phyloP scores from a whole-genome alignment of 345 rosid genomes.

The Excoecaria cochinchinensis region DNA sequence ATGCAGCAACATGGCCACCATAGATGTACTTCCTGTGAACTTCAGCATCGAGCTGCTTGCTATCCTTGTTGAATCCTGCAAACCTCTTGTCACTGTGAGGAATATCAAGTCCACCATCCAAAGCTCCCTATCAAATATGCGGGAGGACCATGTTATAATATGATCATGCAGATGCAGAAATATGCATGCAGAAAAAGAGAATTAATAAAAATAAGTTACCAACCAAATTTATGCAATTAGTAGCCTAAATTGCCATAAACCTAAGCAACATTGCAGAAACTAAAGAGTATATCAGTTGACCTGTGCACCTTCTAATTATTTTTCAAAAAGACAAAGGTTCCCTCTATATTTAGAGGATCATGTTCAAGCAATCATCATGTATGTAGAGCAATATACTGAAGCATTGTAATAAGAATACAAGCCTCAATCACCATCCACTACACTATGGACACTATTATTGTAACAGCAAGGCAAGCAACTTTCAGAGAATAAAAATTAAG shows the following conservation, averaged over 20 bases:
- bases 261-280: not conserved
- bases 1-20: slow-evolving; percentile 79
- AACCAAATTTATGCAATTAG: not conserved
- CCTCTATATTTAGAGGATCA: not conserved
- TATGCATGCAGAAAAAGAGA: not conserved
- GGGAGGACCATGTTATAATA: not conserved
- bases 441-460: not conserved
- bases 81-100: slow-evolving; percentile 84
- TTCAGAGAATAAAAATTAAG: not conserved
- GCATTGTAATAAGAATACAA: not conserved
- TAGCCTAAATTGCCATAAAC: too few species aligned
- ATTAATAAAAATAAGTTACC: not conserved
- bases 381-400: not conserved
- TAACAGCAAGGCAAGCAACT: not conserved
- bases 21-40: slow-evolving; percentile 74
- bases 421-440: not conserved
- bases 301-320: not conserved
- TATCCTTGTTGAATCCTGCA: slow-evolving; percentile 70
- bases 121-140: slow-evolving; percentile 56
- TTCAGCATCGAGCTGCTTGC: slow-evolving; percentile 76
- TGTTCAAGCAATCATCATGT: not conserved
- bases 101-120: slow-evolving; percentile 85
- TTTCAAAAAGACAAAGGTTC: not conserved
- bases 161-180: not conserved
- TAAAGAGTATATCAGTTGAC: not conserved